Conservation (phyloP, 768 basidiomycete genomes). For the Amanita pseudoporphyria region DNA sequence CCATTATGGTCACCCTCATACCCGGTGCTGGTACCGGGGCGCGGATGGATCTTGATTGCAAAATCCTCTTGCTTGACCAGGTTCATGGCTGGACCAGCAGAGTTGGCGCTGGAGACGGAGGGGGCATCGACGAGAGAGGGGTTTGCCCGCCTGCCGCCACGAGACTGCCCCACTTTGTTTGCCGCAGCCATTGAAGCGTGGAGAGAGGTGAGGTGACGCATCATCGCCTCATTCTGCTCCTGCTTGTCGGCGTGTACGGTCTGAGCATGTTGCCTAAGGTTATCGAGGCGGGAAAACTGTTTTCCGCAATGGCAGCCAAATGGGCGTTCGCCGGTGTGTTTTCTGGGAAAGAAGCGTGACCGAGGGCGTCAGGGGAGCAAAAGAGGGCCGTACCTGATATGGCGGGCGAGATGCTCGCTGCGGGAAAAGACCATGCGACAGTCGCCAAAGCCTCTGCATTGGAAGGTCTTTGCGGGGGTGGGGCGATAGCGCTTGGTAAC, state of each 20-base stretch:
- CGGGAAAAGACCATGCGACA: constrained; percentile 96
- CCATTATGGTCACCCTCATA: constrained; percentile 45
- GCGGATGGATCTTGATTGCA: constrained; percentile 27
- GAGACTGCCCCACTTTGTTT: constrained; percentile 27
- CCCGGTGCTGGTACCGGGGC: constrained; percentile 67
- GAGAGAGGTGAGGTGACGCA: constrained; percentile 78
- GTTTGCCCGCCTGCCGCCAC: constrained; percentile 13
- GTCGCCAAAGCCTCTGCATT: constrained; percentile 90
- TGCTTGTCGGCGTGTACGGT: constrained; percentile 95
- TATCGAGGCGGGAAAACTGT: constrained; percentile 93
- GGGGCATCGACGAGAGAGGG: constrained; percentile 13
- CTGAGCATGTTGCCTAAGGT: constrained; percentile 93
- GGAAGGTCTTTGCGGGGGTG: constrained; percentile 88
- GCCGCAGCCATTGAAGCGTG: constrained; percentile 72
- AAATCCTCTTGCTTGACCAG: constrained; percentile 34
- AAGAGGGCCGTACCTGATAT: constrained; percentile 65
- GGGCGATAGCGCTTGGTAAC: constrained; percentile 63
- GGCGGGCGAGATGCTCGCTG: constrained; percentile 91
- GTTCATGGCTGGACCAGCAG: constrained; percentile 12
- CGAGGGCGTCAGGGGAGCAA: constrained; percentile 10
- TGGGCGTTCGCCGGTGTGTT: constrained; percentile 96
- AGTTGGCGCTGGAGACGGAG: constrained; percentile 4
- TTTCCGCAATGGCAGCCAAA: constrained; percentile 95
- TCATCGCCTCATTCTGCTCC: constrained; percentile 83
- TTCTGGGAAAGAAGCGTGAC: constrained; percentile 38